Evolutionary conservation across 1,284 basidiomycete genomes (phyloP), one percentile per base, ranked within the genome.

Genomic region (Pseudozyma thailandica): DNA sequence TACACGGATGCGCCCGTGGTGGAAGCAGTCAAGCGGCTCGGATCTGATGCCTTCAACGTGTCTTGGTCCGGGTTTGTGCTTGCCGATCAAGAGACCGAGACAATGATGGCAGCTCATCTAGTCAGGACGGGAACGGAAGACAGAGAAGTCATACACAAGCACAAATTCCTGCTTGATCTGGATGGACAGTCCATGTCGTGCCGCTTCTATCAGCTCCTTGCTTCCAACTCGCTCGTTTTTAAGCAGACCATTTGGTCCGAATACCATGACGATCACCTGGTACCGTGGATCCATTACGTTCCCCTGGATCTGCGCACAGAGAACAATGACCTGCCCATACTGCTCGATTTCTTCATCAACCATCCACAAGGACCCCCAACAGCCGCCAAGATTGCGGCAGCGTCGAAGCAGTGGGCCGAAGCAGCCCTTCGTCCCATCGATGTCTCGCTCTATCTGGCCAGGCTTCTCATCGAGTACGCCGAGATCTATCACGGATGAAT

Each of bases 221-320:
- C 31, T 0, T 58, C 65, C 43, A 69, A 63, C 51, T 48, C 60
- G 28, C 26, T 63, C 10, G 60, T 70, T 12, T 55, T 63, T 30
- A 63, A 70, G 55, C 59, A 63, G 42, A 70, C 60, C 28, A 49
- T 70, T 41, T 63, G 66, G 66, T 70, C 66, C 31, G 60, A 70
- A 30, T 63, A 50, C 37, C 66, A 63, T 26, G 66, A 70, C 31
- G 66, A 70, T 13, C 60, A 56, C 15, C 55, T 70, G 2, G 30
- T 63, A 1, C 65, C 65, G 4, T 69, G 65, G 65, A 62, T 69
- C 28, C 65, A 69, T 41, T 69, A 63, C 26, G 55, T 63, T 8
- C 66, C 66, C 3, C 18, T 59, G 39, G 66, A 63, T 28, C 30
- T 70, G 23, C 53, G 44, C 10, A 33, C 63, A 13, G 41, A 70